Percentiles rank a stretch among this genome's conserved stretches.
Conservation (phyloP, 495 filamentous ascomycete species). For the Penicillium mononematosum region DNA sequence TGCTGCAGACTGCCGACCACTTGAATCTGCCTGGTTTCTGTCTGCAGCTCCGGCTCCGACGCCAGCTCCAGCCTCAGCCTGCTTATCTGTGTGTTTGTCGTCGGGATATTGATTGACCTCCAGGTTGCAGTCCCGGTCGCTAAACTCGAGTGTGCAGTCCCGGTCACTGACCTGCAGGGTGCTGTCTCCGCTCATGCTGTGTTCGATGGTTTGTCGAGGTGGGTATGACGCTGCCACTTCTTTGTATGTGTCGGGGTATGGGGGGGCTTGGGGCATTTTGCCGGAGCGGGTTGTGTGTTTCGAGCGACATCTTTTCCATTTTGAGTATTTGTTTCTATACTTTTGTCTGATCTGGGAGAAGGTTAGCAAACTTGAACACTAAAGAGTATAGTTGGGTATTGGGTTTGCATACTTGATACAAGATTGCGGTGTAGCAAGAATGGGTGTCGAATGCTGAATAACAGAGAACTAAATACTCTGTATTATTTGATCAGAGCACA, state of each 20-base stretch:
- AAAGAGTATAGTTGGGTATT: neutral
- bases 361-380: neutral
- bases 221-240: slow-evolving; percentile 1
- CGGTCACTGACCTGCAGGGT: slow-evolving; percentile 6
- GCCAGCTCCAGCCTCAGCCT: neutral
- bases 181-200: neutral
- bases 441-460: neutral
- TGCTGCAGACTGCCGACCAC: neutral
- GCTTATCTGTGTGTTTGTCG: slow-evolving; percentile 4
- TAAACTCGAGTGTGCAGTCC: slow-evolving; percentile 9
- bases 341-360: neutral
- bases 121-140: slow-evolving; percentile 5
- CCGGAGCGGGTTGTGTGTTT: neutral
- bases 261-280: neutral
- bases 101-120: slow-evolving; percentile 5
- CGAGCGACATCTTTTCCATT: neutral
- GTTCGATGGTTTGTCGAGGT: slow-evolving; percentile 1
- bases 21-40: neutral
- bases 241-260: slow-evolving; percentile 7
- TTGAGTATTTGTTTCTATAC: neutral
- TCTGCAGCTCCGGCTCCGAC: neutral
- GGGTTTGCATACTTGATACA: neutral
- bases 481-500: neutral
- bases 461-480: neutral
- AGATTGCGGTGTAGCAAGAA: neutral